phyloP scores from a whole-genome alignment of 345 rosid species.

The Aquilaria sinensis region DNA sequence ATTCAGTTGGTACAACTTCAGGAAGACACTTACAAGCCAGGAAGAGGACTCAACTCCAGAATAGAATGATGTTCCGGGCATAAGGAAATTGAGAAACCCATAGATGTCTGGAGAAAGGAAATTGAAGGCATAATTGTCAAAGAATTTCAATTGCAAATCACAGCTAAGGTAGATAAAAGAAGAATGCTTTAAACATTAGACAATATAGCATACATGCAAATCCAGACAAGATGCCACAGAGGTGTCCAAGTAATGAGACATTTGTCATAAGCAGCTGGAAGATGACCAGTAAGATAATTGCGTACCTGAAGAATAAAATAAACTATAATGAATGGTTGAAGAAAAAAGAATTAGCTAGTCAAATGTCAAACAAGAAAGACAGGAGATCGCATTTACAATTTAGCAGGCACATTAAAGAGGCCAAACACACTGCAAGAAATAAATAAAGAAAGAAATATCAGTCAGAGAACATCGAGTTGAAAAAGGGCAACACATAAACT shows the following conservation, averaged over 20 bases:
- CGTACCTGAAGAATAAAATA: conserved; percentile 57
- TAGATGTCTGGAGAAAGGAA: conserved; percentile 52
- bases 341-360: not conserved
- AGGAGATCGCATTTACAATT: conserved; percentile 46
- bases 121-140: not conserved
- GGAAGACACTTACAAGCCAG: conserved; percentile 64
- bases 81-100: conserved; percentile 74
- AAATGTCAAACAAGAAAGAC: not conserved
- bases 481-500: conserved; percentile 3
- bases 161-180: conserved; percentile 8
- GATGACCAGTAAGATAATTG: conserved; percentile 62
- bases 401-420: conserved; percentile 92
- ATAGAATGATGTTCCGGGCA: conserved; percentile 86
- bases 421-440: conserved; percentile 83
- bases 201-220: conserved; percentile 64
- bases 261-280: conserved; percentile 92
- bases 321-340: conserved; percentile 3
- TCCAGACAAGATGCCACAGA: conserved; percentile 94
- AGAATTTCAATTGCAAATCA: conserved; percentile 5
- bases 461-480: conserved; percentile 2
- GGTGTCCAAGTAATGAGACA: conserved; percentile 92
- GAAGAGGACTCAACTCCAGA: conserved; percentile 74
- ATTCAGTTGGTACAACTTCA: not conserved
- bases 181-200: conserved; percentile 8
- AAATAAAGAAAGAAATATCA: conserved; percentile 16